A percentile compares a stretch with the other conserved stretches of the same genome.
Evolutionary conservation across 306 rosid genomes (phyloP).

Genomic region (Sicyos baderoa): DNA sequence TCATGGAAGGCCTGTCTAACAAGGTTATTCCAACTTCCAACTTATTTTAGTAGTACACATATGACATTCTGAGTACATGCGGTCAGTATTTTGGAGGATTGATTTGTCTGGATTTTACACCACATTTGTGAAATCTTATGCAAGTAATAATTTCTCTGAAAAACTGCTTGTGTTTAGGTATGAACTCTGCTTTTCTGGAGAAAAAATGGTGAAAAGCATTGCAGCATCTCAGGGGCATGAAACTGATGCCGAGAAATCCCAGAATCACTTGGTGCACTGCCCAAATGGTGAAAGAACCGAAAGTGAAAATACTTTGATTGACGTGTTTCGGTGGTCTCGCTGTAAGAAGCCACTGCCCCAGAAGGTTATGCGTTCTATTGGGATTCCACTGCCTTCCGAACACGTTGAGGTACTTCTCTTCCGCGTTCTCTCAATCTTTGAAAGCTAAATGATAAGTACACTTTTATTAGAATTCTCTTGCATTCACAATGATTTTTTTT

Average conservation of each 20-base stretch:
- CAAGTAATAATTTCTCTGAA: background rate
- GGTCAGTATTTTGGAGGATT: background rate
- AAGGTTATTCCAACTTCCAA: too few relatives aligned
- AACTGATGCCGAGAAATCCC: constrained; percentile 51
- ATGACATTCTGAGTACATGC: background rate
- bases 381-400: constrained; percentile 79
- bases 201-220: constrained; percentile 53
- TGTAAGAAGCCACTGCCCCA: constrained; percentile 87
- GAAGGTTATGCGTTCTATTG: constrained; percentile 62
- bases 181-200: constrained; percentile 81
- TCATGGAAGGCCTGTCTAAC: background rate
- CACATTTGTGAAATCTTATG: background rate
- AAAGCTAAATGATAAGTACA: background rate
- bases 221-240: constrained; percentile 48
- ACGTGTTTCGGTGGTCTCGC: constrained; percentile 84
- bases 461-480: background rate
- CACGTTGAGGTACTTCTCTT: constrained; percentile 60
- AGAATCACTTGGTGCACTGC: constrained; percentile 50
- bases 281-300: constrained; percentile 63
- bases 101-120: background rate
- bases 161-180: constrained; percentile 44
- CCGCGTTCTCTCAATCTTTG: constrained; percentile 5
- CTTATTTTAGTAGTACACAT: background rate
- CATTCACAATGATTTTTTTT: background rate
- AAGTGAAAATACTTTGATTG: constrained; percentile 47